Evolutionary conservation across 208 protist genomes (phyloP), one percentile per base, ranked within the genome.

Genomic region (Strigomonas oncopelti): DNA sequence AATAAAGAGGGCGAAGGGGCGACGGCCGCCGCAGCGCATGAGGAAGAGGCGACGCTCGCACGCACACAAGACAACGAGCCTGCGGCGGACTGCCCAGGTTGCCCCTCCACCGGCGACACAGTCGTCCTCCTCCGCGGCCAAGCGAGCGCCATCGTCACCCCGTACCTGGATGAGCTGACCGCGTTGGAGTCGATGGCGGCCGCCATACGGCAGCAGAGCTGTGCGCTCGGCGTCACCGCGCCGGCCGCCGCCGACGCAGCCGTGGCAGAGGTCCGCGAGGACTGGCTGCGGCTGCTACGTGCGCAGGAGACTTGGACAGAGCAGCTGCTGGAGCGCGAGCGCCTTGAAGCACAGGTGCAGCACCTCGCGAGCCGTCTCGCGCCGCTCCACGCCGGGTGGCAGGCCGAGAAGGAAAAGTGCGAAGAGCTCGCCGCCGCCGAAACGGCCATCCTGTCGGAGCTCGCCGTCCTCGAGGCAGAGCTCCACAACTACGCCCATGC

Each of bases 401-500:
- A 34, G 28, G 14, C 18, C 4, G 8, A 48, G 9, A 71, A 67
- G 20, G n/a, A 9, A 14, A 9, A 64, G 28, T 54, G 25, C 8
- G 38, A 1, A 32, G 60, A 48, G 32, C 34, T 20, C 8, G 45
- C 28, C 2, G 46, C 36, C 7, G 27, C 22, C 16, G 3, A 7
- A 4, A 31, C 13, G 13, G n/a, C 22, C 2, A 4, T 65, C 1
- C 42, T 29, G 22, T 4, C 13, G 38, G 18, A 28, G 9, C 13
- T 52, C 16, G 29, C 24, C n/a, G 5, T 14, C 24, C 55, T 70
- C 42, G 64, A 68, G 5, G 18, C 27, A 24, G 59, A 82, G 61
- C 28, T 74, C 22, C 28, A 20, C 20, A 66, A 72, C 48, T 73
- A 83, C 64, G 65, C 72, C 9, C 36, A 36, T 5, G 77, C 77